Base-by-base conservation (phyloP, 2,329 filamentous ascomycete species). In the Colletotrichum cordylinicola region DNA sequence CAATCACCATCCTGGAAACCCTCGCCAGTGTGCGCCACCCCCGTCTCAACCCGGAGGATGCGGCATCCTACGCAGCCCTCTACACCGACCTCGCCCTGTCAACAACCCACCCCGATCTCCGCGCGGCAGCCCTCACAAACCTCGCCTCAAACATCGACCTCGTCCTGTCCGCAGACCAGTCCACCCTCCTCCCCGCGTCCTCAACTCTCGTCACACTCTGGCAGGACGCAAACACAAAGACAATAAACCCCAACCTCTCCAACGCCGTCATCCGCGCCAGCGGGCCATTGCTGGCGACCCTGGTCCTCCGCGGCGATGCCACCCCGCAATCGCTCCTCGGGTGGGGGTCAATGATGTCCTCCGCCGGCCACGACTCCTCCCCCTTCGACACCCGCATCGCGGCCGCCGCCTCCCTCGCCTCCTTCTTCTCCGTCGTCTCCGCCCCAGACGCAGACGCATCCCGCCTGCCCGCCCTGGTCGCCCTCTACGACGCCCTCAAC, bases 401-500 rank as follows among this genome's bases (percentile, higher is more conserved):
- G 0, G 92, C 91, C 1, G 87, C 88, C 2, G 83, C 85, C 48
- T 90, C 93, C 2, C 85, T 94, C 16, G 81, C 81, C 48, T 89
- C 88, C 16, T 90, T 91, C 82, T 90, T 87, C 79, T 81, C 75
- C 48, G 79, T 66, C 64, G 78, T 72, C 76, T 82, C 77, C 77
- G 74, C 72, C 80, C 64, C 62, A 79, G 52, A 78, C 76, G 76
- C 77, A 60, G 78, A 84, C 48, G 39, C 76, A 1, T 81, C 83
- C 16, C 85, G 91, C 39, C 83, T 95, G 2, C 86, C 90, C 2
- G 86, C 91, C 35, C 90, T 94, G 67, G 82, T 95, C 7, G 87
- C 93, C 5, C 86, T 96, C 2, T 96, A 97, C 83, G 93, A 95
- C 81, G 88, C 92, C 61, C 88, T 98, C 6, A 94, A 95, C 81